These are phyloP conservation scores for Auxenochlorella pyrenoidosa DNA, from an alignment of 139 green algal species.

Conservation along the genomic window DNA sequence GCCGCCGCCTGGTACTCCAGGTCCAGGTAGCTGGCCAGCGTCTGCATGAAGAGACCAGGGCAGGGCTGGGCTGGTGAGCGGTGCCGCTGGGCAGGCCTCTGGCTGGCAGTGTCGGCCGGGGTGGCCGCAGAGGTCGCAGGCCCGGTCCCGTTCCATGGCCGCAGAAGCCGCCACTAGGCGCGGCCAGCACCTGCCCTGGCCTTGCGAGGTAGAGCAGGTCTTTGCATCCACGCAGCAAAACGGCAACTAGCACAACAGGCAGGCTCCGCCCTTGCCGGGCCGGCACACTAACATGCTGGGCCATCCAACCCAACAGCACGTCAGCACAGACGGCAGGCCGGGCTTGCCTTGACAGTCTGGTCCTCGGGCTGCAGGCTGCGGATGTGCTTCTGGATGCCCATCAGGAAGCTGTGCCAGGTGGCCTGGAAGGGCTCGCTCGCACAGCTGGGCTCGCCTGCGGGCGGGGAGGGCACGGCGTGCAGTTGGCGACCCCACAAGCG, in stretches of 20 bases:
- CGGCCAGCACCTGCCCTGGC: no score
- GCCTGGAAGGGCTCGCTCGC: neutral
- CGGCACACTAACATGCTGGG: no score
- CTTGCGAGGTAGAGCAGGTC: no score
- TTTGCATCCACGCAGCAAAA: no score
- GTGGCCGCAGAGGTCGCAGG: no score
- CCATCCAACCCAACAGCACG: no score
- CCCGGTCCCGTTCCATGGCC: no score
- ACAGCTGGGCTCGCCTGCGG: slow-evolving; percentile 9
- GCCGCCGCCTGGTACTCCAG: neutral
- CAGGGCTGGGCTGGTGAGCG: neutral
- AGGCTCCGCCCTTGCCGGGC: neutral
- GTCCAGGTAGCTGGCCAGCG: slow-evolving; percentile 12
- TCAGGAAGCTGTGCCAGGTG: slow-evolving; percentile 17
- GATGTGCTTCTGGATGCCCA: slow-evolving; percentile 11
- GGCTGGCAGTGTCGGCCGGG: neutral
- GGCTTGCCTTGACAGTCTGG: slow-evolving; percentile 20
- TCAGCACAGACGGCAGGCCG: neutral
- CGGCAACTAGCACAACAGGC: neutral
- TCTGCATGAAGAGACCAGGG: neutral
- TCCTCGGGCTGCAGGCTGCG: slow-evolving; percentile 16
- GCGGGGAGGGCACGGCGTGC: no score
- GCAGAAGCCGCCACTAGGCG: no score
- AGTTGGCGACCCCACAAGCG: neutral
- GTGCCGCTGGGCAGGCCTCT: neutral